Conservation (phyloP, 208 protist genomes). For the Crithidia brevicula region DNA sequence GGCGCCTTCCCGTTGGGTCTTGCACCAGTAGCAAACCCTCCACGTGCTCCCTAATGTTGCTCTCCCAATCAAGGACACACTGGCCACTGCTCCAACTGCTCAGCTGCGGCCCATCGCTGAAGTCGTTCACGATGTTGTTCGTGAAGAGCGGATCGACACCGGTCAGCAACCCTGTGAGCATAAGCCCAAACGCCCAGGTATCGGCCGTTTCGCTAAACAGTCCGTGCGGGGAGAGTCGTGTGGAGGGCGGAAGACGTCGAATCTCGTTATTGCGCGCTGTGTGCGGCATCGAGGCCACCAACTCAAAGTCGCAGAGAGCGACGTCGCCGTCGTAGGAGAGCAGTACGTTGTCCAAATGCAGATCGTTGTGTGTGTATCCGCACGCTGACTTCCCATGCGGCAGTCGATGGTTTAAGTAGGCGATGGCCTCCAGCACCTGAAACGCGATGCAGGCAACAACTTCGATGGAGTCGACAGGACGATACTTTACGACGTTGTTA, state of each 20-base stretch:
- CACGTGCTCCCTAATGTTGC: slow-evolving; percentile 72
- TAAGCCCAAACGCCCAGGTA: slow-evolving; percentile 70
- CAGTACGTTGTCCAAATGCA: slow-evolving; percentile 85
- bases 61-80: slow-evolving; percentile 72
- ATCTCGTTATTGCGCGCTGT: slow-evolving; percentile 14
- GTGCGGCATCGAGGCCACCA: slow-evolving; percentile 51
- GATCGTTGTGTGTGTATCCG: slow-evolving; percentile 86
- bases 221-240: slow-evolving; percentile 68
- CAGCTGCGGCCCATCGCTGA: slow-evolving; percentile 73
- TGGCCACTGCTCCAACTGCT: slow-evolving; percentile 31
- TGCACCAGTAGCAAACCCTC: slow-evolving; percentile 34
- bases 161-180: slow-evolving; percentile 70
- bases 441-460: slow-evolving; percentile 65
- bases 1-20: slow-evolving; percentile 30
- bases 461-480: slow-evolving; percentile 37
- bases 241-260: slow-evolving; percentile 54
- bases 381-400: slow-evolving; percentile 47
- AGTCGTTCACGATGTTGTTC: slow-evolving; percentile 72
- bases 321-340: slow-evolving; percentile 49
- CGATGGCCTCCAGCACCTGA: slow-evolving; percentile 68
- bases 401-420: slow-evolving; percentile 56
- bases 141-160: slow-evolving; percentile 83
- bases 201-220: slow-evolving; percentile 63
- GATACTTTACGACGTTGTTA: slow-evolving; percentile 33
- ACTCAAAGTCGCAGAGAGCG: slow-evolving; percentile 87